Conservation (phyloP, 2,329 filamentous ascomycete species). For the Exophiala bonariae region DNA sequence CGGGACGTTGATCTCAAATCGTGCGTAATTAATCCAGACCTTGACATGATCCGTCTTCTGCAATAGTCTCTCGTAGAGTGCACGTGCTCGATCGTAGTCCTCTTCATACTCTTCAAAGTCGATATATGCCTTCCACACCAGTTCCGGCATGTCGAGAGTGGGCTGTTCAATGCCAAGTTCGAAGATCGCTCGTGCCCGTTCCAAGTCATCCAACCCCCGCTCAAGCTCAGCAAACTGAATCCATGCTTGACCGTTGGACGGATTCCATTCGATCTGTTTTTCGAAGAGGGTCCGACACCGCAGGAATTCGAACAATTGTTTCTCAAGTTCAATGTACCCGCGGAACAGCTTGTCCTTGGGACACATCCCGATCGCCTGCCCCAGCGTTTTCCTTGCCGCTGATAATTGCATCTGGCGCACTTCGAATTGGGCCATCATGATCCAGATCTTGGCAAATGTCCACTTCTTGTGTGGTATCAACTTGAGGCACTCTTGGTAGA, state of each 20-base stretch:
- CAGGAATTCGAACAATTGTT: constrained; percentile 90
- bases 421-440: constrained; percentile 91
- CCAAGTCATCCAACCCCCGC: constrained; percentile 83
- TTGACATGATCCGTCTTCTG: constrained; percentile 98
- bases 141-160: constrained; percentile 91
- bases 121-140: constrained; percentile 97
- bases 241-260: constrained; percentile 89
- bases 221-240: constrained; percentile 95
- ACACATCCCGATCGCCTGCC: constrained; percentile 87
- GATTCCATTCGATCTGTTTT: constrained; percentile 91
- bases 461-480: constrained; percentile 95
- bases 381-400: constrained; percentile 82
- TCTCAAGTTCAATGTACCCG: constrained; percentile 89
- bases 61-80: constrained; percentile 84
- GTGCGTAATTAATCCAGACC: constrained; percentile 98
- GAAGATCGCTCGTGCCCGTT: constrained; percentile 85
- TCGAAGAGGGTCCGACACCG: constrained; percentile 89
- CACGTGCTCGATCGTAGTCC: constrained; percentile 79
- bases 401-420: constrained; percentile 80
- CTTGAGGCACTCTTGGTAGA: constrained; percentile 85
- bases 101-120: constrained; percentile 97
- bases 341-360: constrained; percentile 95
- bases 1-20: constrained; percentile 93
- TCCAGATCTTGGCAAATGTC: constrained; percentile 95
- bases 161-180: constrained; percentile 83